Percentiles rank a stretch among this genome's conserved stretches.
Evolutionary conservation across 2,329 filamentous ascomycete species (phyloP).

Genomic region (Graphilbum sp.): DNA sequence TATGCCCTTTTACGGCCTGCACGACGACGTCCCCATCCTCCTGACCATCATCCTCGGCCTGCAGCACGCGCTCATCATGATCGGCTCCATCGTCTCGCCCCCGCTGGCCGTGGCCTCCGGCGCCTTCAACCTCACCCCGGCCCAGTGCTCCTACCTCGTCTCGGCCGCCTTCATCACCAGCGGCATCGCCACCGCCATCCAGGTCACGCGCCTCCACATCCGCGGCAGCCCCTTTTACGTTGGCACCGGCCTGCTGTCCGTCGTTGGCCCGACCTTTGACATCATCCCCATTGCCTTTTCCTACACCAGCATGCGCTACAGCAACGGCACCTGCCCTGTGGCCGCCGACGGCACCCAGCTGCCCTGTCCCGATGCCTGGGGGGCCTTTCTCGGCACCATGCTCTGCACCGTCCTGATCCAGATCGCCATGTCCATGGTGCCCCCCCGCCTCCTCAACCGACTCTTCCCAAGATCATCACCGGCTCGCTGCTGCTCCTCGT

Average conservation of each 20-base stretch:
- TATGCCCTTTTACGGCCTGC: constrained; percentile 54
- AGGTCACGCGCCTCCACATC: constrained; percentile 51
- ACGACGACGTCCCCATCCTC: constrained; percentile 51
- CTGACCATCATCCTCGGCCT: constrained; percentile 51
- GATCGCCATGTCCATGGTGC: constrained; percentile 47
- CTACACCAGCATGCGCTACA: constrained; percentile 46
- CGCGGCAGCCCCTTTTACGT: constrained; percentile 44
- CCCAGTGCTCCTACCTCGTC: constrained; percentile 46
- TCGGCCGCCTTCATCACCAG: constrained; percentile 53
- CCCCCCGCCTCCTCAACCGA: constrained; percentile 38
- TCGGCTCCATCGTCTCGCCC: constrained; percentile 37
- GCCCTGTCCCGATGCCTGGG: constrained; percentile 50
- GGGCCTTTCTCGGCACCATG: constrained; percentile 42
- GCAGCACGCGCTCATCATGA: constrained; percentile 54
- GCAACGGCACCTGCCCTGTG: constrained; percentile 43
- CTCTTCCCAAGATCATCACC: constrained; percentile 53
- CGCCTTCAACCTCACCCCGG: constrained; percentile 38
- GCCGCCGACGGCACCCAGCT: constrained; percentile 38
- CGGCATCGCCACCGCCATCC: constrained; percentile 46
- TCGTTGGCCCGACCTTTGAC: constrained; percentile 52
- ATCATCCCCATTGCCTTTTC: constrained; percentile 48
- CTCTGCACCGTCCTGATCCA: constrained; percentile 36
- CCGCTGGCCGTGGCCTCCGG: constrained; percentile 44
- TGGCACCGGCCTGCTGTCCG: constrained; percentile 49
- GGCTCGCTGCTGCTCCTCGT: constrained; percentile 52